phyloP scores from a whole-genome alignment of 148 eudicot species.

The Pouteria glomerata region DNA sequence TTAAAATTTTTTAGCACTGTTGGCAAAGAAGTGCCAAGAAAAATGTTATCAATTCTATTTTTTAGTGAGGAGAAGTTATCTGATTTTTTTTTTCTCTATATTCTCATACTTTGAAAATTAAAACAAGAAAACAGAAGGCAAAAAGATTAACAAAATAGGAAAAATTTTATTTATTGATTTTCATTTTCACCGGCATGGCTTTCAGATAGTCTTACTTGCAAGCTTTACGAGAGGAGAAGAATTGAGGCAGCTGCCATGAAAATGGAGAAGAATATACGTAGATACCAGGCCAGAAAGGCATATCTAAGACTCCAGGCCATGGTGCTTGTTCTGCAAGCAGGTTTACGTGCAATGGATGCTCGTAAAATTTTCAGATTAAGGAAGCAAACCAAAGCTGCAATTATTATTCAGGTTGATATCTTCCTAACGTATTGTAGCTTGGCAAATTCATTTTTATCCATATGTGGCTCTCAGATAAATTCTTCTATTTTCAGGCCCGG shows the following conservation, averaged over 20 bases:
- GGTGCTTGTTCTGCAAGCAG: constrained; percentile 63
- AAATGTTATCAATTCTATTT: no score
- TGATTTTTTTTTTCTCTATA: no score
- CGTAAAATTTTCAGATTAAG: constrained; percentile 51
- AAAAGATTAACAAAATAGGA: no score
- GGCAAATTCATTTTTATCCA: constrained; percentile 2
- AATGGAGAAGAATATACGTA: constrained; percentile 59
- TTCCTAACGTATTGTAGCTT: constrained; percentile 11
- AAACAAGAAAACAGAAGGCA: no score
- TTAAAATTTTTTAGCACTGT: no score
- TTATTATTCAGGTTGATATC: constrained; percentile 57
- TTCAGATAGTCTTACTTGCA: constrained; percentile 64
- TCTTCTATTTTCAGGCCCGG: constrained; percentile 37
- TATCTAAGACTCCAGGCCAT: constrained; percentile 50
- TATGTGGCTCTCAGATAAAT: constrained; percentile 16
- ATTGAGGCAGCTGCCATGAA: constrained; percentile 72
- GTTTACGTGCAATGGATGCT: constrained; percentile 71
- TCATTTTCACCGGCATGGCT: constrained; percentile 17
- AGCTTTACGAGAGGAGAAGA: constrained; percentile 47
- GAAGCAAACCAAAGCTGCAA: constrained; percentile 75
- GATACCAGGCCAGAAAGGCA: constrained; percentile 47
- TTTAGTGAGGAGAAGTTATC: no score
- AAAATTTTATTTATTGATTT: background rate
- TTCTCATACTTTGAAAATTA: no score
- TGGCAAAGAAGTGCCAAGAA: no score